Evolutionary conservation across 306 rosid genomes (phyloP), one percentile per base, ranked within the genome.

Genomic region (Arachis stenosperma): DNA sequence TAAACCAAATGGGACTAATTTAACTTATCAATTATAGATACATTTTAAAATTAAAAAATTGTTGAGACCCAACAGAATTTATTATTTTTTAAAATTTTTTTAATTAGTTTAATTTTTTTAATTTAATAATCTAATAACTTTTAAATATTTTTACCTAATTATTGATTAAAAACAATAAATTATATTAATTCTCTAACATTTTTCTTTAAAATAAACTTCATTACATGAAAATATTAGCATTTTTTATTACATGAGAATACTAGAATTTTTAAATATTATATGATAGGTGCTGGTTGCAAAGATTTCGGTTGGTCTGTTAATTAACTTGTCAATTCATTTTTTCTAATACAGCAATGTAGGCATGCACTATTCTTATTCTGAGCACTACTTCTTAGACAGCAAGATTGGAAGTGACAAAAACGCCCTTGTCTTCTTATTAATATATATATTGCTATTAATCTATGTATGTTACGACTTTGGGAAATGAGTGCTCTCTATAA

Each of bases 351-450:
- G 78, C 17, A 17, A 17, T 17, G 17, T 22, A 22, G 27, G 27
- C 27, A 22, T 1, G 27, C 27, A 22, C 27, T 22, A 22, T 22
- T 22, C 27, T 22, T 22, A 22, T 50, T 53, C 7, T 40, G 53
- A 48, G 3, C 42, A 52, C 5, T 15, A 15, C 22, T 11, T 11
- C 14, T 6, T 9, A 30, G 36, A 7, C 30, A 54, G 27, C 61
- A 22, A 71, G 66, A 56, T 57, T 27, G 75, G 41, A n/a, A 78
- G 56, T 54, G 54, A 57, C 53, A 51, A 73, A 69, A 76, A 67
- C 58, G 8, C 42, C 73, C 40, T 69, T 43, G 72, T 59, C 46
- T 60, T 30, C 27, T 33, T 62, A 8, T 29, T 46, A 14, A 14
- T 67, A 29, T 70, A 42, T 41, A 65, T 12, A 39, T 68, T 17